Conservation (phyloP, 805 yeast species). For the Metschnikowia anglica region DNA sequence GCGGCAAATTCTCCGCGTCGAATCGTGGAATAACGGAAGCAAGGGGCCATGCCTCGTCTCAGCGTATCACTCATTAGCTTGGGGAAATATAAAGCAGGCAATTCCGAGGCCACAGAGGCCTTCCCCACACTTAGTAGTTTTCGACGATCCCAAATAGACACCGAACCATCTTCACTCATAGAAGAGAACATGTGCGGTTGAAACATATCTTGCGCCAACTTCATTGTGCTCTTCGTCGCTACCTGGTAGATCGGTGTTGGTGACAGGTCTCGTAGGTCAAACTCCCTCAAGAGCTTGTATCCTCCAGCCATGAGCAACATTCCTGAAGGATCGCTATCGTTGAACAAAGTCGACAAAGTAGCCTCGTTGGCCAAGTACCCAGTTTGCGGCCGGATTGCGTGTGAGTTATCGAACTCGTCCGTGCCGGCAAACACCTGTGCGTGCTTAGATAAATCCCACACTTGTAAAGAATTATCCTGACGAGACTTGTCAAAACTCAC, state of each 20-base stretch:
- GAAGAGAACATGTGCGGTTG: conserved; percentile 68
- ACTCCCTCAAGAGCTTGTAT: conserved; percentile 72
- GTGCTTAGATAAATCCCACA: conserved; percentile 76
- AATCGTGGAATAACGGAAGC: conserved; percentile 66
- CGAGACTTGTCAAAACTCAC: conserved; percentile 78
- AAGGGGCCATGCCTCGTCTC: conserved; percentile 58
- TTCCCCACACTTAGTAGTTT: conserved; percentile 37
- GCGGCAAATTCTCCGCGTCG: conserved; percentile 75
- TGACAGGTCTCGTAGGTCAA: conserved; percentile 62
- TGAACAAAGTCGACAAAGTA: conserved; percentile 65
- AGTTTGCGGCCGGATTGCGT: conserved; percentile 51
- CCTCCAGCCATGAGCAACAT: conserved; percentile 63
- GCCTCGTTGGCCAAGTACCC: conserved; percentile 73
- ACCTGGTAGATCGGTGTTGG: conserved; percentile 62
- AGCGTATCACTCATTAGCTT: conserved; percentile 59
- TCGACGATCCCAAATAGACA: conserved; percentile 81
- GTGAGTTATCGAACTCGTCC: conserved; percentile 42
- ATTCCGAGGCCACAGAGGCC: conserved; percentile 38
- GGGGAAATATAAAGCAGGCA: conserved; percentile 59
- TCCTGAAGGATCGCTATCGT: conserved; percentile 22
- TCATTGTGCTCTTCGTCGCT: conserved; percentile 70
- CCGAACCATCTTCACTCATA: conserved; percentile 77
- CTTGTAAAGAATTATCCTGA: conserved; percentile 70
- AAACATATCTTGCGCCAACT: conserved; percentile 67
- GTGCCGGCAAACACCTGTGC: conserved; percentile 29